Percentiles rank a stretch among this genome's conserved stretches.
phyloP scores from a whole-genome alignment of 2,329 filamentous ascomycete species.

The Coniella lustricola region DNA sequence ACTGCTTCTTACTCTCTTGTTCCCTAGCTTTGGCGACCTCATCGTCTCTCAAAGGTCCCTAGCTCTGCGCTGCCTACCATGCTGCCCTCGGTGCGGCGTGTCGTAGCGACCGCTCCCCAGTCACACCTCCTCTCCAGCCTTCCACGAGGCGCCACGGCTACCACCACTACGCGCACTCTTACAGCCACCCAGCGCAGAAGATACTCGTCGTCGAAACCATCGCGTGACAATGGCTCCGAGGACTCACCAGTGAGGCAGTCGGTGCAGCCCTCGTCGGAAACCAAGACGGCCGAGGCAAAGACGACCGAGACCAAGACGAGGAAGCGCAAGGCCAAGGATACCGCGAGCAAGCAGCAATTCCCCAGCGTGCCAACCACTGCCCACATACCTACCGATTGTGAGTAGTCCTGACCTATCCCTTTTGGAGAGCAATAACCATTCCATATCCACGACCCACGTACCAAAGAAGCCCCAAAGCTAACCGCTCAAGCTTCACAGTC shows the following conservation, averaged over 20 bases:
- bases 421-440: no score
- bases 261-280: conserved; percentile 40
- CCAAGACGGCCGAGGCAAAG: conserved; percentile 35
- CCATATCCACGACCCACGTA: no score
- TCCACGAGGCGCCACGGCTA: conserved; percentile 30
- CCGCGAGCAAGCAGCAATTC: conserved; percentile 44
- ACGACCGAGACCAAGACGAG: conserved; percentile 43
- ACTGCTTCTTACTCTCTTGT: not conserved
- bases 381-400: conserved; percentile 63
- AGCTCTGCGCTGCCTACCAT: conserved; percentile 33
- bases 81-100: conserved; percentile 51
- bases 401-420: conserved; percentile 18
- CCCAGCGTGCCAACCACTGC: conserved; percentile 71
- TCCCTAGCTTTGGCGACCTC: not conserved
- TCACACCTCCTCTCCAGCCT: conserved; percentile 36
- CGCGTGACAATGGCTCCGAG: conserved; percentile 48
- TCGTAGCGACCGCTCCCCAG: conserved; percentile 40
- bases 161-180: conserved; percentile 29
- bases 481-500: conserved; percentile 45
- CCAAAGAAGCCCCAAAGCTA: no score
- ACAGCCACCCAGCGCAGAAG: conserved; percentile 43
- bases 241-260: conserved; percentile 42
- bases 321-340: conserved; percentile 52
- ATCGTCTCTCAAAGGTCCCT: not conserved
- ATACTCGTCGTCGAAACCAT: conserved; percentile 57